phyloP scores from a whole-genome alignment of 345 rosid species.

The Eucalyptus tenuipes region DNA sequence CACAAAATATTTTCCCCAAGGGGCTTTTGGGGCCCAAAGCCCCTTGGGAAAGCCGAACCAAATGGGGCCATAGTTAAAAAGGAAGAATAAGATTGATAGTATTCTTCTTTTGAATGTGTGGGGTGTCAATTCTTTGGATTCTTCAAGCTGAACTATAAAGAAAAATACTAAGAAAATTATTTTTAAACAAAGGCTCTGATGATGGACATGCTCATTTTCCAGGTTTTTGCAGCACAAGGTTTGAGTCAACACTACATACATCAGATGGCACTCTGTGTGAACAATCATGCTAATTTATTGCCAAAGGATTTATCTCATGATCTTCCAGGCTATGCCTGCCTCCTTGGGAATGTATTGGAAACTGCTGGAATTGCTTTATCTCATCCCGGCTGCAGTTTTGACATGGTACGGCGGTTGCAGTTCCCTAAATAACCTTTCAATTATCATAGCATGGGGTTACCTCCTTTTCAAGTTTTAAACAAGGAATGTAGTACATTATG shows the following conservation, averaged over 20 bases:
- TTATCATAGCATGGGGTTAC: background rate
- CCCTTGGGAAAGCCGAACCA: no score
- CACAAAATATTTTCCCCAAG: no score
- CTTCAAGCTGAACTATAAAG: background rate
- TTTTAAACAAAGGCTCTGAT: background rate
- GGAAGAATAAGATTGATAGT: background rate
- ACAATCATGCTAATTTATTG: conserved; percentile 43
- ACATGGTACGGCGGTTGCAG: conserved; percentile 38
- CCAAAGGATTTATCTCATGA: conserved; percentile 48
- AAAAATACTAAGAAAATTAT: background rate
- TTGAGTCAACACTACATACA: conserved; percentile 61
- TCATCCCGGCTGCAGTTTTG: conserved; percentile 71
- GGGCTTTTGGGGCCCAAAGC: no score
- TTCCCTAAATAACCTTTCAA: background rate
- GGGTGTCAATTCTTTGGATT: background rate
- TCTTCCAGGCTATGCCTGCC: conserved; percentile 78
- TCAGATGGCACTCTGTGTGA: conserved; percentile 63
- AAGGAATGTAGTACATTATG: background rate
- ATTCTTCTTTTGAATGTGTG: background rate
- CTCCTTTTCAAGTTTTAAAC: background rate
- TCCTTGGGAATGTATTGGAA: conserved; percentile 85
- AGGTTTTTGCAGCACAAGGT: conserved; percentile 63
- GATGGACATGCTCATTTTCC: background rate
- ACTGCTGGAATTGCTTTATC: conserved; percentile 67
- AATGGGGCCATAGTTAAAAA: background rate